These are phyloP conservation scores for Colletotrichum spinosum DNA, from an alignment of 2,329 filamentous ascomycete genomes.

Conservation along the genomic window DNA sequence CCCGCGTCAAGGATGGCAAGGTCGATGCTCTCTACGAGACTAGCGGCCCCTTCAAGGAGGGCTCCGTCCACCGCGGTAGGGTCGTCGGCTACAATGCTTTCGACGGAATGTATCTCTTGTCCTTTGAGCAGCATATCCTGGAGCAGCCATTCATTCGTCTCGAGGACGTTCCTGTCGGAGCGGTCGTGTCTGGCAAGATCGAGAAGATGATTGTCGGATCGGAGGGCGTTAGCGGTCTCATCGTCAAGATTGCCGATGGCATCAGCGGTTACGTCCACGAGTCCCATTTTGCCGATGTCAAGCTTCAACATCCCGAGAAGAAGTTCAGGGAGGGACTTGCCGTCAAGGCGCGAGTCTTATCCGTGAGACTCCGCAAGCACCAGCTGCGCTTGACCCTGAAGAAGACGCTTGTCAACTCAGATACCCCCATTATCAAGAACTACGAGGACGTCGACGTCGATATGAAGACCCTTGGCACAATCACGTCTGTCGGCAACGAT, in stretches of 20 bases:
- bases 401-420: slow-evolving; percentile 93
- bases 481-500: slow-evolving; percentile 81
- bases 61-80: slow-evolving; percentile 82
- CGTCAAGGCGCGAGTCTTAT: slow-evolving; percentile 88
- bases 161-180: slow-evolving; percentile 87
- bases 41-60: slow-evolving; percentile 82
- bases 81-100: slow-evolving; percentile 88
- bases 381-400: slow-evolving; percentile 91
- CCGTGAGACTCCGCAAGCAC: slow-evolving; percentile 78
- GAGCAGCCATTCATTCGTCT: slow-evolving; percentile 92
- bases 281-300: slow-evolving; percentile 88
- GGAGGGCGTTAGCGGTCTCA: slow-evolving; percentile 82
- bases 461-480: slow-evolving; percentile 85
- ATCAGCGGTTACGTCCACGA: slow-evolving; percentile 91
- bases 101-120: slow-evolving; percentile 87
- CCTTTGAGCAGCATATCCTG: slow-evolving; percentile 83
- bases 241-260: slow-evolving; percentile 86
- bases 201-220: slow-evolving; percentile 86
- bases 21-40: slow-evolving; percentile 83
- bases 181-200: slow-evolving; percentile 83
- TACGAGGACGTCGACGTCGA: slow-evolving; percentile 81
- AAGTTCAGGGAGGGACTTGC: slow-evolving; percentile 91
- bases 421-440: slow-evolving; percentile 80
- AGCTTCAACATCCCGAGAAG: slow-evolving; percentile 91
- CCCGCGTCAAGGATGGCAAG: slow-evolving; percentile 88